Evolutionary conservation across 2,329 filamentous ascomycete species (phyloP).

Genomic region (Ophiocordyceps camponoti-floridani): DNA sequence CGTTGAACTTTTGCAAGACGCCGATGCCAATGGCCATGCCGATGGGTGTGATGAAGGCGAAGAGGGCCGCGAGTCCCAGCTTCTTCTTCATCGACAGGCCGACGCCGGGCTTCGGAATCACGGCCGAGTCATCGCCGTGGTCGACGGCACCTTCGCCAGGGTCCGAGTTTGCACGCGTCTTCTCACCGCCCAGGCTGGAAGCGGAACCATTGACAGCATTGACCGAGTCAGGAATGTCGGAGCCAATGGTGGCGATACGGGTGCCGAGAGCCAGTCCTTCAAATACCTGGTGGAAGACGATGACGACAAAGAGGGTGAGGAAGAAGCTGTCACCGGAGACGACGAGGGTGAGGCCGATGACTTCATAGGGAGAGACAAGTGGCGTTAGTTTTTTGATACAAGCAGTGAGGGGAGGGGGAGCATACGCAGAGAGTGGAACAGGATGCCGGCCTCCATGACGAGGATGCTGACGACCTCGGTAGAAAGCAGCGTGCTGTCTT

Average conservation of each 20-base stretch:
- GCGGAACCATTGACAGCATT: constrained; percentile 2
- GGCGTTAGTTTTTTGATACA: not conserved
- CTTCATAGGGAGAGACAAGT: constrained; percentile 12
- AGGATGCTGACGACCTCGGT: constrained; percentile 41
- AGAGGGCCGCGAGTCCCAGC: constrained; percentile 41
- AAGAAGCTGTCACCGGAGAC: constrained; percentile 38
- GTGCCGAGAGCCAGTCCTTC: constrained; percentile 59
- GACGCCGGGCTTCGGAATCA: not conserved
- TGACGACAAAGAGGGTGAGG: constrained; percentile 43
- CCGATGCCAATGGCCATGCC: constrained; percentile 71
- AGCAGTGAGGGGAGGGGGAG: constrained; percentile 1
- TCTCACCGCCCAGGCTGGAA: constrained; percentile 8
- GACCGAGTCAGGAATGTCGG: constrained; percentile 1
- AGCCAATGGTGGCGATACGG: constrained; percentile 44
- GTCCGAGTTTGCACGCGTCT: constrained; percentile 3
- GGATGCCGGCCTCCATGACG: constrained; percentile 54
- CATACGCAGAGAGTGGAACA: constrained; percentile 56
- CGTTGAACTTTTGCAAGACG: constrained; percentile 53
- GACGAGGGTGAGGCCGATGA: constrained; percentile 47
- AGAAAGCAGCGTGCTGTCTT: constrained; percentile 10
- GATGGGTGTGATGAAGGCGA: constrained; percentile 55
- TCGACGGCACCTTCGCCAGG: not conserved
- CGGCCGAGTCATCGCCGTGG: constrained; percentile 3
- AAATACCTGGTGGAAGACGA: constrained; percentile 65
- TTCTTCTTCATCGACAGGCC: constrained; percentile 28